phyloP scores from a whole-genome alignment of 1,284 basidiomycete genomes.

The Kwoniella shivajii region DNA sequence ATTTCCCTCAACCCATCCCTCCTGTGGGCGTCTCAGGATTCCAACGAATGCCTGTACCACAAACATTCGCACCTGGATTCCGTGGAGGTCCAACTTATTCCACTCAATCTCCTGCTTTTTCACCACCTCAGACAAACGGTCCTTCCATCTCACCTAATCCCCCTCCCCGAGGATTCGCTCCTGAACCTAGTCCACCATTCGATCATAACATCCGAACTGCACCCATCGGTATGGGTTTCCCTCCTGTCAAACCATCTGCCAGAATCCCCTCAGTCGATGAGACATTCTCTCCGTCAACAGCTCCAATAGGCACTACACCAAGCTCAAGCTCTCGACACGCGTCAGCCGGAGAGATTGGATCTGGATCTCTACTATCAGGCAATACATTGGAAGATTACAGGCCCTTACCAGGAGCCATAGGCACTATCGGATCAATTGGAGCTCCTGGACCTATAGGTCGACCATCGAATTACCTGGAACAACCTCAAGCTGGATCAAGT shows the following conservation, averaged over 20 bases:
- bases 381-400: slow-evolving; percentile 14
- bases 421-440: slow-evolving; percentile 4
- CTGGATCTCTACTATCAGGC: slow-evolving; percentile 8
- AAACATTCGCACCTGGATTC: slow-evolving; percentile 30
- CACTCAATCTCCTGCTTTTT: slow-evolving; percentile 38
- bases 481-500: slow-evolving; percentile 20
- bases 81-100: slow-evolving; percentile 12
- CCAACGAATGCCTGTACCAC: slow-evolving; percentile 27
- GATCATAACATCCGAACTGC: slow-evolving; percentile 34
- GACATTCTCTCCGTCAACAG: slow-evolving; percentile 34
- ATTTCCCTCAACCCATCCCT: slow-evolving; percentile 34
- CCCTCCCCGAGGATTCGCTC: slow-evolving; percentile 23
- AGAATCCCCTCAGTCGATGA: slow-evolving; percentile 40
- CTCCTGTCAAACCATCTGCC: slow-evolving; percentile 23
- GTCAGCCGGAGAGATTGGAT: slow-evolving; percentile 21
- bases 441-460: slow-evolving; percentile 27
- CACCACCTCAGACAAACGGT: slow-evolving; percentile 32
- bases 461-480: slow-evolving; percentile 17
- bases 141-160: slow-evolving; percentile 37
- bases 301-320: slow-evolving; percentile 34
- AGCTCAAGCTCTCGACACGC: not conserved
- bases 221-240: slow-evolving; percentile 46
- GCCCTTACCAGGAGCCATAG: slow-evolving; percentile 25
- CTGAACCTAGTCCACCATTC: slow-evolving; percentile 32
- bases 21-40: slow-evolving; percentile 17